These are phyloP conservation scores for Gilbertella persicaria DNA, from an alignment of 371 early-diverging fungal genomes.

Conservation along the genomic window DNA sequence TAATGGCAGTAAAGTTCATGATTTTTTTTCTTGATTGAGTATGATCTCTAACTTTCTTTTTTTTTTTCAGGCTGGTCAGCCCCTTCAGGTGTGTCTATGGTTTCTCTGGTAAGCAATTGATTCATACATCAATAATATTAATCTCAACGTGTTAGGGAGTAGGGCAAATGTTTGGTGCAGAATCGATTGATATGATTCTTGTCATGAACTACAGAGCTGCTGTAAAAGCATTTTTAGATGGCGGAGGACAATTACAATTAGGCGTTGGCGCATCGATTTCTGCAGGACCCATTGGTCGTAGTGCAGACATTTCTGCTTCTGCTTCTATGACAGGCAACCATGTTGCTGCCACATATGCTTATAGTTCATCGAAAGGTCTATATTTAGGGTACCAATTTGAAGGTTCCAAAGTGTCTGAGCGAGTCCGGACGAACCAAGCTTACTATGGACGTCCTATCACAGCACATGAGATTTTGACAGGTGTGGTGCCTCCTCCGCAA, in stretches of 20 bases:
- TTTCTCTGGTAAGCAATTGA: constrained; percentile 29
- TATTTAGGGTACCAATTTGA: constrained; percentile 43
- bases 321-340: constrained; percentile 24
- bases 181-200: constrained; percentile 41
- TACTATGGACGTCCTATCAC: constrained; percentile 38
- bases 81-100: constrained; percentile 45
- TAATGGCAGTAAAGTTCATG: constrained; percentile 34
- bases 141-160: constrained; percentile 26
- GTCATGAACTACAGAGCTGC: constrained; percentile 49
- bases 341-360: constrained; percentile 45
- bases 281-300: constrained; percentile 39
- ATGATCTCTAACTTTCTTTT: not conserved
- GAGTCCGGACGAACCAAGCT: constrained; percentile 35
- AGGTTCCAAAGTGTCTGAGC: constrained; percentile 42
- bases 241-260: constrained; percentile 44
- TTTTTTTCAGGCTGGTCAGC: constrained; percentile 43
- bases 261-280: constrained; percentile 38
- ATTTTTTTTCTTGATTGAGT: not conserved
- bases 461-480: constrained; percentile 39
- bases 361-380: constrained; percentile 40
- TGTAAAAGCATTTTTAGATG: constrained; percentile 43
- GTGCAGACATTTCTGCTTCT: constrained; percentile 34
- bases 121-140: not conserved
- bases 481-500: constrained; percentile 24
- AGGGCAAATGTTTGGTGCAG: constrained; percentile 39